Percentiles rank a stretch among this genome's conserved stretches.
Evolutionary conservation across 2,329 filamentous ascomycete species (phyloP).

Genomic region (Ophiocordyceps unilateralis): DNA sequence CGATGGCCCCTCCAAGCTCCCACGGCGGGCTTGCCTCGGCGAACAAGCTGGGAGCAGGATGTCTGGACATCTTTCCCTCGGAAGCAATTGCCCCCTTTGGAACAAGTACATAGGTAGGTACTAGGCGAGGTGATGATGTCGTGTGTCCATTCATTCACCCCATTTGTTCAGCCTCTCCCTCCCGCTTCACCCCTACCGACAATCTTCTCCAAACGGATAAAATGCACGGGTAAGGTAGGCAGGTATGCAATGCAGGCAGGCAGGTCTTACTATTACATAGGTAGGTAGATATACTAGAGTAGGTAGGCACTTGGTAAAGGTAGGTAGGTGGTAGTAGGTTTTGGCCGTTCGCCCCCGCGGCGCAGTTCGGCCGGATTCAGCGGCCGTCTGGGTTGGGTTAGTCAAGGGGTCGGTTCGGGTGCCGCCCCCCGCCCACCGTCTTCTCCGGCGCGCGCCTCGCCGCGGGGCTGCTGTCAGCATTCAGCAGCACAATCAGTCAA

Average conservation of each 20-base stretch:
- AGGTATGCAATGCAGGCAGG: background rate
- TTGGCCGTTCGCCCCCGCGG: background rate
- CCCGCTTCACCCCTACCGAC: background rate
- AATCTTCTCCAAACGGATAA: background rate
- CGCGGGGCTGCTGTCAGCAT: background rate
- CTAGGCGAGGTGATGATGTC: too few species aligned
- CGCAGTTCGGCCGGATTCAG: background rate
- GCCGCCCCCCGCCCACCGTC: background rate
- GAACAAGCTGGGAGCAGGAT: too few species aligned
- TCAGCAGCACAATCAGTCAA: too few species aligned
- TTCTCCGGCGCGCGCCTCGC: background rate
- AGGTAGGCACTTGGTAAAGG: too few species aligned
- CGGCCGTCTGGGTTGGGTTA: background rate
- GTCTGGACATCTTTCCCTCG: too few species aligned
- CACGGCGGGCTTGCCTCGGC: background rate
- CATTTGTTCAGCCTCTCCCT: background rate
- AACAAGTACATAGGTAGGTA: too few species aligned
- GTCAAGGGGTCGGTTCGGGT: background rate
- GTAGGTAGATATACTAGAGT: background rate
- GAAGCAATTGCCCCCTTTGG: too few species aligned
- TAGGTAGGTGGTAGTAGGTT: background rate
- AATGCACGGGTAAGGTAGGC: background rate
- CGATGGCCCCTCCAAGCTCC: background rate
- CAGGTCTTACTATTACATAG: background rate
- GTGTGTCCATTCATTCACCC: too few species aligned